Percentiles rank a stretch among this genome's conserved stretches.
These are phyloP conservation scores for Cystoderma amianthinum DNA, from an alignment of 768 basidiomycete genomes.

Conservation along the genomic window DNA sequence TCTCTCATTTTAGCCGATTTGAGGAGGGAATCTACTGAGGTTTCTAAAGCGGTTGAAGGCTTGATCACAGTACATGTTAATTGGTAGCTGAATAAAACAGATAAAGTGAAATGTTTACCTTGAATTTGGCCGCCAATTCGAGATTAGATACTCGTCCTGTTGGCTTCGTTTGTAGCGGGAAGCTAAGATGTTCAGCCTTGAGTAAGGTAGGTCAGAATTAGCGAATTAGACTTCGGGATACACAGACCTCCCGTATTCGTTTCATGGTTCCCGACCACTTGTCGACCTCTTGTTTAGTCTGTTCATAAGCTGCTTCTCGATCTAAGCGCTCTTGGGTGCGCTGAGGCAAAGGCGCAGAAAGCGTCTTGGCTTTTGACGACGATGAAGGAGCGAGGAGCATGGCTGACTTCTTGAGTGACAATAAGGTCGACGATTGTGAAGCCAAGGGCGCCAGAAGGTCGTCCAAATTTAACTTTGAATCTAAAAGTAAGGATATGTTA, in stretches of 20 bases:
- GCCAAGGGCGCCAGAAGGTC: constrained; percentile 74
- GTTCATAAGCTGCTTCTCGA: constrained; percentile 90
- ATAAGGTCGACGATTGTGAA: constrained; percentile 53
- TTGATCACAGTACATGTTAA: constrained; percentile 16
- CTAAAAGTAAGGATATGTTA: constrained; percentile 18
- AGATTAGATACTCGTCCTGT: constrained; percentile 57
- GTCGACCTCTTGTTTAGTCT: constrained; percentile 86
- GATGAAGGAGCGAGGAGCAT: constrained; percentile 52
- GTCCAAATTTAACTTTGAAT: constrained; percentile 55
- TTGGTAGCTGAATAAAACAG: too few species aligned
- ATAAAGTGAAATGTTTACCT: too few species aligned
- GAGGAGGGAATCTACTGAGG: constrained; percentile 74
- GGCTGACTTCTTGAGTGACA: constrained; percentile 62
- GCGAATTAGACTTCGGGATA: neutral
- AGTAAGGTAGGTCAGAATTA: constrained; percentile 5
- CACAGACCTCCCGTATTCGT: constrained; percentile 73
- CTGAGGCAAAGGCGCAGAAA: constrained; percentile 81
- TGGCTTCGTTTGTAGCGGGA: constrained; percentile 69
- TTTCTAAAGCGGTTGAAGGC: constrained; percentile 85
- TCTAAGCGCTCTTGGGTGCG: constrained; percentile 86
- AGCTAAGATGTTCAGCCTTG: constrained; percentile 82
- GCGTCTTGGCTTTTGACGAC: constrained; percentile 46
- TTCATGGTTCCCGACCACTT: constrained; percentile 95
- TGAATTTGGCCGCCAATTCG: constrained; percentile 79
- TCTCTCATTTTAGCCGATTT: constrained; percentile 79